Evolutionary conservation across 257 asterid genomes (phyloP).

Genomic region (Linderniella brevidens): DNA sequence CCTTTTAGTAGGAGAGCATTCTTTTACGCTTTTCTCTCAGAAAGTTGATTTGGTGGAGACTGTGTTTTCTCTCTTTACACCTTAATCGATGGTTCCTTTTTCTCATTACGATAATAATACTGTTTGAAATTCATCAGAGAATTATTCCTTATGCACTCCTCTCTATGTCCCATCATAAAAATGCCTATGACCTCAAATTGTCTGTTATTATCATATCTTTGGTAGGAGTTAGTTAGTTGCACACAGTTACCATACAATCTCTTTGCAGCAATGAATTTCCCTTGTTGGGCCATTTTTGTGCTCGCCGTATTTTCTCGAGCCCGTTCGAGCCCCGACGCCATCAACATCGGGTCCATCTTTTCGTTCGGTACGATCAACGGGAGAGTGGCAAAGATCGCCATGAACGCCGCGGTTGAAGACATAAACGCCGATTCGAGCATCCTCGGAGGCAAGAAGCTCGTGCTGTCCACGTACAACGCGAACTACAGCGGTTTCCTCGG

Average conservation of each 20-base stretch:
- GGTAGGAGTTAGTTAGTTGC: constrained; percentile 3
- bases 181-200: neutral
- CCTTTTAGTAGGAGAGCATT: no score
- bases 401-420: constrained; percentile 71
- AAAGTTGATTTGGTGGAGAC: no score
- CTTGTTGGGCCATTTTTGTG: constrained; percentile 12
- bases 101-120: no score
- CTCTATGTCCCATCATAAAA: no score
- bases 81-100: no score
- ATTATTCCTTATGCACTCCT: no score
- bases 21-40: no score
- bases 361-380: constrained; percentile 43
- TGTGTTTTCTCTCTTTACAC: no score
- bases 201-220: constrained; percentile 1
- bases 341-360: constrained; percentile 60
- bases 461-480: constrained; percentile 38
- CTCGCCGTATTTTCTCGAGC: constrained; percentile 15
- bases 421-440: constrained; percentile 44
- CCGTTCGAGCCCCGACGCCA: constrained; percentile 16
- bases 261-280: constrained; percentile 11
- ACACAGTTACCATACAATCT: no score
- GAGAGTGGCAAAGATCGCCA: constrained; percentile 53
- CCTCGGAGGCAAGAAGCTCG: constrained; percentile 39
- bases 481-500: constrained; percentile 59
- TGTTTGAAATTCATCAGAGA: no score